Evolutionary conservation across 2,329 filamentous ascomycete genomes (phyloP), one percentile per base, ranked within the genome.

Genomic region (Setomelanomma holmii): DNA sequence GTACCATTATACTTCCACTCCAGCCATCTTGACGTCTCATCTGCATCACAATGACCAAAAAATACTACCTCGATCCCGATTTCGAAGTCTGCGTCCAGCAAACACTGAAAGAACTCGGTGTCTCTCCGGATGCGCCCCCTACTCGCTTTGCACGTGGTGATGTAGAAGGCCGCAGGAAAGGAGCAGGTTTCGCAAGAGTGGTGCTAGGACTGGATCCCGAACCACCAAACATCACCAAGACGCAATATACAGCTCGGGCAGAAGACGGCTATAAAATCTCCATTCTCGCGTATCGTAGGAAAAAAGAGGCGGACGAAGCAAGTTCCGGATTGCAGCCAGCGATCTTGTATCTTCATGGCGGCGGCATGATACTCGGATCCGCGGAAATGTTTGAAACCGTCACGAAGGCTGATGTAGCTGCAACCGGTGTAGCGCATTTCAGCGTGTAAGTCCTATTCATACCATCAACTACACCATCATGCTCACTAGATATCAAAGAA

Each of bases 351-450:
- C 42, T 40, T 19, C 78, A 80, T 47, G 76, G 78, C 23, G 78
- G 78, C 16, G 78, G 78, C 19, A 71, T 73, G 44, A 66, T 73
- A 21, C 4, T 19, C 14, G 60, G 69, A 0, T 40, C 68, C n/a
- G 67, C 53, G 27, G 19, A 40, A 16, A 60, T 63, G 3, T 57
- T 76, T 19, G 57, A 64, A 1, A 42, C 41, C 14, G 19, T 19
- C 35, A 24, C 43, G 1, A 22, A 44, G 2, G 20, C 27, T 24
- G 12, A 44, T 23, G 72, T 71, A 5, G 61, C 76, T 24, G 68
- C 78, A 36, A 67, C 67, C 0, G 40, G 33, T 12, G 36, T 55
- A 10, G 27, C 20, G 40, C 41, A 20, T 8, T 55, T 58, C 40
- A 40, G 24, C 3, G 56, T 59, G 14, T 30, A 30, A 27, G 24